Percentiles rank a stretch among this genome's conserved stretches.
These are phyloP conservation scores for Globisporangium splendens DNA, from an alignment of 352 stramenopile species.

Conservation along the genomic window DNA sequence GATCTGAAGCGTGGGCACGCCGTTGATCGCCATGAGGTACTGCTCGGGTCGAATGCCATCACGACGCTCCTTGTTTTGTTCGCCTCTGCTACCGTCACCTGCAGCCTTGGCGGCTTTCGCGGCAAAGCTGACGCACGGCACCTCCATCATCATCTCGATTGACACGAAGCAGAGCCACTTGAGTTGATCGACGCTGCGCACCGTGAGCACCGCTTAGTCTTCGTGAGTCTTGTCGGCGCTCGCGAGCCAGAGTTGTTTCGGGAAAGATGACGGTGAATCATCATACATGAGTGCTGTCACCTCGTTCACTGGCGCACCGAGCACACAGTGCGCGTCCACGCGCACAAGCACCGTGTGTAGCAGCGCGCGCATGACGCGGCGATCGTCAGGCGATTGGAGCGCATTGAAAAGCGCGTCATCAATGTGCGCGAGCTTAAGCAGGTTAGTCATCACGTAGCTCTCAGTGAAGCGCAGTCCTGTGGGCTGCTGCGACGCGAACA, in stretches of 20 bases:
- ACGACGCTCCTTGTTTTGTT: conserved; percentile 8
- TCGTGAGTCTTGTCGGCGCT: conserved; percentile 15
- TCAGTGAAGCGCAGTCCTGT: conserved; percentile 32
- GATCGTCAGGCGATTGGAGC: not conserved
- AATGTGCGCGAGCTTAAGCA: conserved; percentile 23
- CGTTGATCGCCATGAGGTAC: conserved; percentile 41
- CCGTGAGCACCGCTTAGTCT: conserved; percentile 27
- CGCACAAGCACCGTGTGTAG: conserved; percentile 23
- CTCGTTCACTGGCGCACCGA: conserved; percentile 25
- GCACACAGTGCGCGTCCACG: conserved; percentile 25
- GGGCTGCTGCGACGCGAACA: conserved; percentile 26
- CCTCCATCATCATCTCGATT: conserved; percentile 39
- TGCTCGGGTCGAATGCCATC: conserved; percentile 28
- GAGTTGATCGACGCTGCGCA: conserved; percentile 19
- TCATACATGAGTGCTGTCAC: conserved; percentile 28
- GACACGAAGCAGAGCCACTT: conserved; percentile 29
- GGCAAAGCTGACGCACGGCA: conserved; percentile 29
- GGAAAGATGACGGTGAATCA: conserved; percentile 14
- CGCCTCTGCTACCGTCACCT: not conserved
- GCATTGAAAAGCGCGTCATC: conserved; percentile 15
- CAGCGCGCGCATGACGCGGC: conserved; percentile 3
- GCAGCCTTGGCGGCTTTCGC: conserved; percentile 10
- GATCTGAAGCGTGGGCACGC: conserved; percentile 28
- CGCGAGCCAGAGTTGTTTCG: conserved; percentile 33
- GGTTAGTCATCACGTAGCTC: conserved; percentile 32